Conservation (phyloP, 257 asterid species). For the Solanum piurae region DNA sequence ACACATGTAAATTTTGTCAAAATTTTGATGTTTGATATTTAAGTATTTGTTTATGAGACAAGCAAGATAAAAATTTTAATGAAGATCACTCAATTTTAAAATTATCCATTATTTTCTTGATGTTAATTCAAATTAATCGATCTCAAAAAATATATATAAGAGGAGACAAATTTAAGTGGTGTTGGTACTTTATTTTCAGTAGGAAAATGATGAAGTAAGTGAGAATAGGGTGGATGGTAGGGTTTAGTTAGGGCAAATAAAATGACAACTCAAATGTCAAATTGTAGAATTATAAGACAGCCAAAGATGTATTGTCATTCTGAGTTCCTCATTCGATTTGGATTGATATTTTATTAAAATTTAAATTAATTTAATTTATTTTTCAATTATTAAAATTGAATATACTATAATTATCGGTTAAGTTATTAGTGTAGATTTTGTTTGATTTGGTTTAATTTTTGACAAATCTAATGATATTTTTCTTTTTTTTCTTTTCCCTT, state of each 20-base stretch:
- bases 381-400: too few species aligned
- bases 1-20: not conserved
- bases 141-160: not conserved
- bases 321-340: not conserved
- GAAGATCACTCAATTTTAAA: not conserved
- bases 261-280: slow-evolving; percentile 70
- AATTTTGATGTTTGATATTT: not conserved
- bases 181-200: not conserved
- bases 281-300: slow-evolving; percentile 61
- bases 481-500: not conserved
- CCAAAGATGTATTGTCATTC: slow-evolving; percentile 69
- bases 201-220: not conserved
- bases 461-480: not conserved
- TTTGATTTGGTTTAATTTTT: not conserved
- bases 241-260: not conserved
- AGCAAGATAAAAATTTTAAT: not conserved
- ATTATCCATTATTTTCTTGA: not conserved
- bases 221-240: not conserved
- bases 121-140: not conserved
- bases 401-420: too few species aligned
- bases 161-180: not conserved
- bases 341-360: not conserved
- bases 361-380: too few species aligned
- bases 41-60: not conserved
- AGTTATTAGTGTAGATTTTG: not conserved